phyloP scores from a whole-genome alignment of 1,284 basidiomycete species.

The Moniliophthora roreri region DNA sequence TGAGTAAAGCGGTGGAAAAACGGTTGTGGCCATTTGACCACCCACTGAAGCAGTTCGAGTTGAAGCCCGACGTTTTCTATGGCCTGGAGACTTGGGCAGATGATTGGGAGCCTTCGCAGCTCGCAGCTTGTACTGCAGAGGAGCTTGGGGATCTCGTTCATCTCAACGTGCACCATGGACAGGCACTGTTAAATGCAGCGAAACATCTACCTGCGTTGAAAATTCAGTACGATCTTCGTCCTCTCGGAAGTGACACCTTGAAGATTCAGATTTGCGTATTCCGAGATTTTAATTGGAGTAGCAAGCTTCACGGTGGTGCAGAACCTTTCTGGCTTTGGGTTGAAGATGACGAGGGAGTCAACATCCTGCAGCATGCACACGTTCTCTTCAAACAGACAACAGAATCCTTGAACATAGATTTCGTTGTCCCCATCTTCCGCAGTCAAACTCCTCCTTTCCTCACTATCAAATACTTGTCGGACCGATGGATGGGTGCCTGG shows the following conservation, averaged over 20 bases:
- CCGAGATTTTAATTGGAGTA: constrained; percentile 84
- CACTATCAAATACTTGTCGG: constrained; percentile 81
- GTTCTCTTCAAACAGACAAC: constrained; percentile 73
- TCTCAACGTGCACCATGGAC: constrained; percentile 85
- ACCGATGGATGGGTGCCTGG: constrained; percentile 94
- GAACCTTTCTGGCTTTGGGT: constrained; percentile 98
- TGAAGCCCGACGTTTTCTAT: constrained; percentile 82
- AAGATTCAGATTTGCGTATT: constrained; percentile 70
- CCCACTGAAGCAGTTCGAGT: constrained; percentile 79
- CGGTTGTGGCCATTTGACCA: constrained; percentile 97
- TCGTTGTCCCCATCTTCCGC: constrained; percentile 74
- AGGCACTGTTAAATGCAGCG: constrained; percentile 78
- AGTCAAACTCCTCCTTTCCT: constrained; percentile 59
- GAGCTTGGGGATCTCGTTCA: constrained; percentile 87
- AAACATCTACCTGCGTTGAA: constrained; percentile 82
- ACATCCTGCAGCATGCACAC: constrained; percentile 84
- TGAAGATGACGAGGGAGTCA: constrained; percentile 79
- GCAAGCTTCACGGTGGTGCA: constrained; percentile 70
- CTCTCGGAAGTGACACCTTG: constrained; percentile 83
- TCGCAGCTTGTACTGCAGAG: constrained; percentile 72
- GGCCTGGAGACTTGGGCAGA: constrained; percentile 83
- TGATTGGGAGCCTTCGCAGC: constrained; percentile 77
- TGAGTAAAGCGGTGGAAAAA: constrained; percentile 93
- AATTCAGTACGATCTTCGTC: constrained; percentile 74
- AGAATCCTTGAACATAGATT: constrained; percentile 64